These are phyloP conservation scores for Plenodomus lindquistii DNA, from an alignment of 2,329 filamentous ascomycete species.

Conservation along the genomic window DNA sequence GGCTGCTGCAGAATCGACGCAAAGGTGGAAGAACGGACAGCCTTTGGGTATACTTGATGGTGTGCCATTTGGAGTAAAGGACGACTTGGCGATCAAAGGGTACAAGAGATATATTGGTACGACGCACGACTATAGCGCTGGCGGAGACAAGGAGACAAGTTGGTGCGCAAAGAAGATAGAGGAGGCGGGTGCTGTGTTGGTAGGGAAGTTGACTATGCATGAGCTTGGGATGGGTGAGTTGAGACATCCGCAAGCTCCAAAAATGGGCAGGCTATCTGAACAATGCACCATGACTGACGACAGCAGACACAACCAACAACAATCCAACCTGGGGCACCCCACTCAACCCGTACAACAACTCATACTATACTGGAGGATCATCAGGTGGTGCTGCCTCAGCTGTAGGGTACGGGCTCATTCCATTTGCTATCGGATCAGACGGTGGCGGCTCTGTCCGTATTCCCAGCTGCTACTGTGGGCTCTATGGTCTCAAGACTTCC, in stretches of 20 bases:
- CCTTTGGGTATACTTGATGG: conserved; percentile 75
- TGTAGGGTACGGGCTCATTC: conserved; percentile 70
- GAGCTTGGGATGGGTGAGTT: conserved; percentile 70
- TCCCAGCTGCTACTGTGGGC: conserved; percentile 74
- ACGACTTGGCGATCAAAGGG: conserved; percentile 73
- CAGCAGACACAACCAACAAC: conserved; percentile 76
- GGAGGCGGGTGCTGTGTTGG: conserved; percentile 73
- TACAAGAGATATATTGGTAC: conserved; percentile 71
- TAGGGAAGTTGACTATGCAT: conserved; percentile 81
- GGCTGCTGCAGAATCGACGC: conserved; percentile 73
- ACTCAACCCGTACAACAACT: conserved; percentile 73
- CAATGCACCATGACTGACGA: background rate
- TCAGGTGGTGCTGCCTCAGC: conserved; percentile 77
- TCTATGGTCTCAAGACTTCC: conserved; percentile 80
- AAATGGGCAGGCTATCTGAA: background rate
- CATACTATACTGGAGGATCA: conserved; percentile 80
- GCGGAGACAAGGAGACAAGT: conserved; percentile 57
- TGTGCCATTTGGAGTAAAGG: conserved; percentile 81
- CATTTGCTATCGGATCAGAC: conserved; percentile 72
- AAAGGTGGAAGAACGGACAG: conserved; percentile 69
- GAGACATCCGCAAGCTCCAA: background rate
- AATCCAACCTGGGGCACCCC: conserved; percentile 77
- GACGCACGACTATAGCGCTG: conserved; percentile 59
- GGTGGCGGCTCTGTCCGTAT: conserved; percentile 77
- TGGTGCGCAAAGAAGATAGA: conserved; percentile 75